These are phyloP conservation scores for Nicotiana attenuata DNA, from an alignment of 257 asterid genomes.

Conservation along the genomic window DNA sequence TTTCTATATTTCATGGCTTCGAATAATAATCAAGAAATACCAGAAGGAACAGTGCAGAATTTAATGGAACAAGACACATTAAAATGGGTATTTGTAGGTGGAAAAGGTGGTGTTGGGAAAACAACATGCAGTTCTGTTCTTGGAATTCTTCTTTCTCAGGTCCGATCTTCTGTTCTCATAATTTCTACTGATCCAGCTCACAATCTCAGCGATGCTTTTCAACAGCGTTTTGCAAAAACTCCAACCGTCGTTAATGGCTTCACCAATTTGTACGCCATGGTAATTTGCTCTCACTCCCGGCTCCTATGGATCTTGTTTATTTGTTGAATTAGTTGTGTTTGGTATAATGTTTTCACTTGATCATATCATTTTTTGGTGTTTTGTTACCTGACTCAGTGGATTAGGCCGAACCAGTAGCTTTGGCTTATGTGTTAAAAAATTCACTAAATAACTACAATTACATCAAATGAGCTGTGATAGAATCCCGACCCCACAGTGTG, in stretches of 20 bases:
- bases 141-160: slow-evolving; percentile 65
- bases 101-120: slow-evolving; percentile 95
- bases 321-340: too few relatives aligned
- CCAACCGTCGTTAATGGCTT: slow-evolving; percentile 92
- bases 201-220: slow-evolving; percentile 93
- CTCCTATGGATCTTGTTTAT: background rate
- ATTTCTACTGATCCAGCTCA: slow-evolving; percentile 98
- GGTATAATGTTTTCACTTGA: too few relatives aligned
- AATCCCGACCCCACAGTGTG: too few relatives aligned
- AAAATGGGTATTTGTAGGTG: slow-evolving; percentile 97
- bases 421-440: too few relatives aligned
- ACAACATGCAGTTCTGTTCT: slow-evolving; percentile 88
- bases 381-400: background rate
- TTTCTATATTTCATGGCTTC: background rate
- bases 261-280: slow-evolving; percentile 95
- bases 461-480: too few relatives aligned
- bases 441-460: too few relatives aligned
- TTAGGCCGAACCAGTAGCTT: too few relatives aligned
- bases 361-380: background rate
- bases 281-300: background rate
- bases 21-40: slow-evolving; percentile 35
- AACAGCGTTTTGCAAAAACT: slow-evolving; percentile 77
- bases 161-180: slow-evolving; percentile 78
- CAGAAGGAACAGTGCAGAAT: slow-evolving; percentile 73
- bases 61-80: slow-evolving; percentile 69